Evolutionary conservation across 2,329 filamentous ascomycete genomes (phyloP).

Genomic region (Talaromyces sp.): DNA sequence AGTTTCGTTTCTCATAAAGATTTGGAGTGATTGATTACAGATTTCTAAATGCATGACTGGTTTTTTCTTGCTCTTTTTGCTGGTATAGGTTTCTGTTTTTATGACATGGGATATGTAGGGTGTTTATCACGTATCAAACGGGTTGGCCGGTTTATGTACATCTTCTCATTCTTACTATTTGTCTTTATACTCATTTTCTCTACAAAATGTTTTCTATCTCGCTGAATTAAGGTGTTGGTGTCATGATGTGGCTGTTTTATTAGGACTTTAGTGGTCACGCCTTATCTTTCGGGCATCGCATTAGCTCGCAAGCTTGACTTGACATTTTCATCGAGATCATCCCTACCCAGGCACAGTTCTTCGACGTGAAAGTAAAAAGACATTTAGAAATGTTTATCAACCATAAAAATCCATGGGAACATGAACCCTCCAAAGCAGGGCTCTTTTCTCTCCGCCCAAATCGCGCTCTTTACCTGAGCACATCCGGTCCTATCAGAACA

Average conservation of each 20-base stretch:
- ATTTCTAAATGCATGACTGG: conserved; percentile 5
- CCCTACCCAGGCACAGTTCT: background rate
- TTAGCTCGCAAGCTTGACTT: background rate
- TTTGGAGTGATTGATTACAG: conserved; percentile 6
- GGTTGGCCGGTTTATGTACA: background rate
- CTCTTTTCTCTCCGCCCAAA: conserved; percentile 22
- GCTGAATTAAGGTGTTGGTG: background rate
- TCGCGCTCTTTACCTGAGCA: conserved; percentile 22
- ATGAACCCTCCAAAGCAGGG: conserved; percentile 9
- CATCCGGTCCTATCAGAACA: conserved; percentile 22
- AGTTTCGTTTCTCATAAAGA: background rate
- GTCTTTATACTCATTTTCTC: background rate
- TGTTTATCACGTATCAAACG: background rate
- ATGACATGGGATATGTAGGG: conserved; percentile 1
- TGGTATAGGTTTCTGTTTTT: background rate
- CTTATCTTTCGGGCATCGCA: too few relatives aligned
- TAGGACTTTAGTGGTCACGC: background rate
- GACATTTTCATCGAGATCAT: background rate
- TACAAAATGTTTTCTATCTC: background rate
- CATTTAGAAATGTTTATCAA: background rate
- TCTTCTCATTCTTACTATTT: background rate
- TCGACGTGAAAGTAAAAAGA: background rate
- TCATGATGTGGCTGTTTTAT: background rate
- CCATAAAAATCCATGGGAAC: conserved; percentile 12
- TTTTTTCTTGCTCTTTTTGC: background rate